Base-by-base conservation (phyloP, 2,329 filamentous ascomycete genomes). In the Capronia americana region DNA sequence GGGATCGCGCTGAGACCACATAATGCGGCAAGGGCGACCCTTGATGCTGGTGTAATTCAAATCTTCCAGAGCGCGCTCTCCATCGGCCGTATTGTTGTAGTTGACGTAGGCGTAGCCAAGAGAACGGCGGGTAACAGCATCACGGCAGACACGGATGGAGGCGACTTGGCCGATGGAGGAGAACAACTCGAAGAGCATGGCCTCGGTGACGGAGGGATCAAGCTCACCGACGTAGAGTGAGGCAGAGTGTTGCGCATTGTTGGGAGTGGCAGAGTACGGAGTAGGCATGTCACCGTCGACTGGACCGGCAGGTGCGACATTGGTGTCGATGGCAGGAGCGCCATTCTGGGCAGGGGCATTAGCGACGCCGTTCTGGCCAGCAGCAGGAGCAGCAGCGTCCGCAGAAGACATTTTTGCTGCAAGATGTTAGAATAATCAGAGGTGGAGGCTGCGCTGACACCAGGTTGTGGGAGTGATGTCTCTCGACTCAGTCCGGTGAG, bases 151-250 rank as follows among this genome's bases (percentile, higher is more conserved):
- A 87, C 95, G 95, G 82, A 99, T 99, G 69, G 95, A 99, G 73
- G 95, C 95, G 76, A 99, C 95, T 77, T 96, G 94, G 75, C 95
- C 95, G 78, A 99, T 99, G 83, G 96, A 95, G 68, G 95, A 98
- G 88, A 99, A 99, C 71, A 99, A 92, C 88, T 99, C 95, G 83
- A 98, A 99, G 77, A 99, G 93, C 95, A 99, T 99, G 74, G 95
- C 95, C 87, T 99, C 95, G 72, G 95, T 99, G 80, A 99, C 95
- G 69, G 92, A 95, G 75, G 92, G 89, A 81, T 99, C 95, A 76
- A 99, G 92, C 86, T 99, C 95, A 81, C 95, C 95, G 74, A 99
- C 95, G 81, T 99, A 99, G 79, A 99, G 92, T 67, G 95, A 99
- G 72, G 95, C 95, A 61, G 95, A 98, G 81, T 96, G 94, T 80